Evolutionary conservation across 192 early-diverging fungal species (phyloP).

Genomic region (Lunasporangiospora selenospora): DNA sequence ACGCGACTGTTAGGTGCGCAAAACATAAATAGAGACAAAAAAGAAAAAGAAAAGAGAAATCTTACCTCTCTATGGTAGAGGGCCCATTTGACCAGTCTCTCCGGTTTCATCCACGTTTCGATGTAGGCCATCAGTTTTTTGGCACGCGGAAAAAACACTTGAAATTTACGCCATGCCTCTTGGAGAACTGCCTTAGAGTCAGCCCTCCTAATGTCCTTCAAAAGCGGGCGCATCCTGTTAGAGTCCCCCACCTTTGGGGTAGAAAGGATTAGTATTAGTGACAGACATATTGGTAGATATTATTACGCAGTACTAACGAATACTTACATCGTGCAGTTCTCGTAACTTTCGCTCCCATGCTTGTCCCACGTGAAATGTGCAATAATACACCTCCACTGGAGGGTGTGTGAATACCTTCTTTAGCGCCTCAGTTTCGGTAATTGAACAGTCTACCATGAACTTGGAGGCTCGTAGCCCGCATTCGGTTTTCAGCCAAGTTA

Average conservation of each 20-base stretch:
- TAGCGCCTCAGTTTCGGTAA: slow-evolving; percentile 6
- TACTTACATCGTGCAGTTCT: slow-evolving; percentile 2
- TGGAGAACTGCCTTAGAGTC: not conserved
- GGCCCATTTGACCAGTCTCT: slow-evolving; percentile 6
- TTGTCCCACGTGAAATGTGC: slow-evolving; percentile 7
- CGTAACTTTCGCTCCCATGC: slow-evolving; percentile 6
- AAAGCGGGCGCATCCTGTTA: slow-evolving; percentile 6
- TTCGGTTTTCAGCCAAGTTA: slow-evolving; percentile 7
- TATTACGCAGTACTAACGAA: too few species aligned
- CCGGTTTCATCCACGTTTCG: slow-evolving; percentile 9
- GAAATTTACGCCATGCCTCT: slow-evolving; percentile 1
- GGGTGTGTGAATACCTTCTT: slow-evolving; percentile 8
- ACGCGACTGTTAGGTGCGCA: too few species aligned
- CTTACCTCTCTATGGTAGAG: slow-evolving; percentile 9
- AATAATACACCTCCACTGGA: slow-evolving; percentile 6
- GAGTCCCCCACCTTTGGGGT: slow-evolving; percentile 1
- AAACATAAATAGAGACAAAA: too few species aligned
- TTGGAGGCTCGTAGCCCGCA: slow-evolving; percentile 6
- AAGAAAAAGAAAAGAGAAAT: not conserved
- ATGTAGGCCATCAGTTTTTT: slow-evolving; percentile 8
- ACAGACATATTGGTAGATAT: too few species aligned
- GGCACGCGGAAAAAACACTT: not conserved
- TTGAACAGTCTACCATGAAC: slow-evolving; percentile 17
- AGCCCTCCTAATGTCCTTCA: slow-evolving; percentile 10
- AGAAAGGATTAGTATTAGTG: too few species aligned